Conservation (phyloP, 2,329 filamentous ascomycete species). For the Exophiala sp. region DNA sequence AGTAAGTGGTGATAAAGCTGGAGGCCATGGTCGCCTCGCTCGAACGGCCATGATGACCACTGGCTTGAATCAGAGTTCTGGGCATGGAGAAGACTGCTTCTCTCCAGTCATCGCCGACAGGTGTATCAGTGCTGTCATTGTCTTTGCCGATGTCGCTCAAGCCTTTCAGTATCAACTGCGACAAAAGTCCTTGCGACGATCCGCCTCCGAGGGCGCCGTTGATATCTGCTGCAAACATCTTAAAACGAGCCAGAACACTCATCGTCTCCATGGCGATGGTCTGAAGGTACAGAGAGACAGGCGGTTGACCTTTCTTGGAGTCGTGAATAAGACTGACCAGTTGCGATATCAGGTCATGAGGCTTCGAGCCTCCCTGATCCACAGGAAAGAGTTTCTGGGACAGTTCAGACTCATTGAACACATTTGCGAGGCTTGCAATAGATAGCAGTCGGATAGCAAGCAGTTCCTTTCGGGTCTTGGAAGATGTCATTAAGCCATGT, state of each 20-base stretch:
- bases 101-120: constrained; percentile 81
- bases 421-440: constrained; percentile 86
- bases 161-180: constrained; percentile 88
- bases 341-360: constrained; percentile 87
- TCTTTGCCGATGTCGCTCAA: constrained; percentile 73
- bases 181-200: constrained; percentile 90
- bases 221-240: constrained; percentile 73
- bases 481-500: constrained; percentile 68
- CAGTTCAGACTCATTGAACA: constrained; percentile 79
- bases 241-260: constrained; percentile 79
- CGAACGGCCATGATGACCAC: constrained; percentile 49
- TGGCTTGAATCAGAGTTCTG: constrained; percentile 57
- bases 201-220: constrained; percentile 89
- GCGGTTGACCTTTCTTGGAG: constrained; percentile 63
- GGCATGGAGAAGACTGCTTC: constrained; percentile 85
- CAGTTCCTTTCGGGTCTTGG: constrained; percentile 67
- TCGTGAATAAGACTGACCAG: constrained; percentile 88
- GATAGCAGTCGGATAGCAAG: constrained; percentile 79
- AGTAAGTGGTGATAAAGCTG: constrained; percentile 82
- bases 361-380: constrained; percentile 83
- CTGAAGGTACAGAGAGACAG: constrained; percentile 73
- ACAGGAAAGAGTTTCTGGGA: constrained; percentile 80
- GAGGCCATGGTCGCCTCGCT: constrained; percentile 75
- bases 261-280: constrained; percentile 76
- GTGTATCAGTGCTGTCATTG: constrained; percentile 55